Evolutionary conservation across 1,284 basidiomycete genomes (phyloP), one percentile per base, ranked within the genome.

Genomic region (Leccinum griseonigrum): DNA sequence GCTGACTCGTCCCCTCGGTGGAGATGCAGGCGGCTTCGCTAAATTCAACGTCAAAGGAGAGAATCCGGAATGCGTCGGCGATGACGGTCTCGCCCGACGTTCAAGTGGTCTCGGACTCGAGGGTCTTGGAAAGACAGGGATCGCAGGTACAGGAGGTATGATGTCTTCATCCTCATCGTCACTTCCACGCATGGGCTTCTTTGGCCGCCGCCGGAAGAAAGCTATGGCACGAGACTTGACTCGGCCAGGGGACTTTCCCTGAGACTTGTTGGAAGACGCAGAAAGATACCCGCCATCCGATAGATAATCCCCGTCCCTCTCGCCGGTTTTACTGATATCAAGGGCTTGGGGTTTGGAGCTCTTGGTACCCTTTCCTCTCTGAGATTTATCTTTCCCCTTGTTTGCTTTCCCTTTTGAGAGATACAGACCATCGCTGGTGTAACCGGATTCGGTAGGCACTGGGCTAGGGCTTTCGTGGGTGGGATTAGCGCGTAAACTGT

Each of bases 211-310:
- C 46, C 74, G 68, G 59, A 73, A 73, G 64, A 73, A 73, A 16
- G 71, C 68, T 64, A 73, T 73, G 48, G 71, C 73, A 56, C 74
- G 73, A 29, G 74, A 69, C 59, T 69, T 73, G 9, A 72, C 64
- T 26, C 60, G 72, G 46, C 71, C 51, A 5, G 72, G 40, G 0
- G 71, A 69, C 57, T 72, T 72, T 50, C 68, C 65, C 55, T 59
- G 71, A 4, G 74, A 73, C 56, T 75, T 73, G 58, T 66, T 75
- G 2, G 71, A 73, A 50, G 71, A 75, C 1, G 71, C 73, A n/a
- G 71, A 73, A 51, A 73, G 68, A 57, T 73, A 73, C 2, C 73
- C 71, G 2, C 71, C 71, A 16, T 73, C 71, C 14, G 71, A 73
- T 0, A 64, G 14, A 50, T 69, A 71, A 8, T 65, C 71, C 0